Conservation (phyloP, 192 early-diverging fungal genomes). For the Mortierella claussenii region DNA sequence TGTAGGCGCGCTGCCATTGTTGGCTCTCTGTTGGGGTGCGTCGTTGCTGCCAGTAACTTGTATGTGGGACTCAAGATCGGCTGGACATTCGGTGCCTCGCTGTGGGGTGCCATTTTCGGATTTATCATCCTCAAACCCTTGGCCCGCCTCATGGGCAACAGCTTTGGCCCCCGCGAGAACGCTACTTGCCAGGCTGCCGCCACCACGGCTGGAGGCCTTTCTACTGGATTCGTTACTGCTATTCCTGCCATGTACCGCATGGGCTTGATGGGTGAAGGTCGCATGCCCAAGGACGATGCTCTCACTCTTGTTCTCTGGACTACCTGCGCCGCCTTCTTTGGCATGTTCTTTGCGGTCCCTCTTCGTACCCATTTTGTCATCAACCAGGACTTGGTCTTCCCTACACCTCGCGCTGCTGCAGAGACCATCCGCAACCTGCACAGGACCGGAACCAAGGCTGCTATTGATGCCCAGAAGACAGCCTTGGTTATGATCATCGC, state of each 20-base stretch:
- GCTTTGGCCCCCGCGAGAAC: slow-evolving; percentile 76
- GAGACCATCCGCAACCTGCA: slow-evolving; percentile 70
- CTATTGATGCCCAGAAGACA: slow-evolving; percentile 58
- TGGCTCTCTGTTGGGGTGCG: slow-evolving; percentile 68
- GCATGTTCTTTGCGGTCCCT: slow-evolving; percentile 78
- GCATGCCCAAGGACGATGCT: slow-evolving; percentile 59
- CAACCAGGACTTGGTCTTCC: slow-evolving; percentile 76
- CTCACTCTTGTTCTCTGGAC: slow-evolving; percentile 64
- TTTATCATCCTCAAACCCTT: slow-evolving; percentile 71
- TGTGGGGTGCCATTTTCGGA: slow-evolving; percentile 66
- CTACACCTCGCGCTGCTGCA: slow-evolving; percentile 75
- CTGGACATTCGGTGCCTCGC: slow-evolving; percentile 66
- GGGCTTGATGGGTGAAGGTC: slow-evolving; percentile 58
- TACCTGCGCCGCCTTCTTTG: slow-evolving; percentile 70
- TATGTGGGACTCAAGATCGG: slow-evolving; percentile 76
- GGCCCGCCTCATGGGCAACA: slow-evolving; percentile 53
- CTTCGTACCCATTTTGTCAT: slow-evolving; percentile 73
- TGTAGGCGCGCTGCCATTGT: slow-evolving; percentile 66
- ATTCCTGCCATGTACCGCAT: slow-evolving; percentile 77
- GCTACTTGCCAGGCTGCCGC: slow-evolving; percentile 75
- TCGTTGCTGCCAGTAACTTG: slow-evolving; percentile 74
- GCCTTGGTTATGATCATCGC: slow-evolving; percentile 60
- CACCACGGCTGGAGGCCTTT: slow-evolving; percentile 74
- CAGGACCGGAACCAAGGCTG: slow-evolving; percentile 56
- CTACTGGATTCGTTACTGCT: slow-evolving; percentile 69